Evolutionary conservation across 306 rosid genomes (phyloP), one percentile per base, ranked within the genome.

Genomic region (Cucurbita ficifolia): DNA sequence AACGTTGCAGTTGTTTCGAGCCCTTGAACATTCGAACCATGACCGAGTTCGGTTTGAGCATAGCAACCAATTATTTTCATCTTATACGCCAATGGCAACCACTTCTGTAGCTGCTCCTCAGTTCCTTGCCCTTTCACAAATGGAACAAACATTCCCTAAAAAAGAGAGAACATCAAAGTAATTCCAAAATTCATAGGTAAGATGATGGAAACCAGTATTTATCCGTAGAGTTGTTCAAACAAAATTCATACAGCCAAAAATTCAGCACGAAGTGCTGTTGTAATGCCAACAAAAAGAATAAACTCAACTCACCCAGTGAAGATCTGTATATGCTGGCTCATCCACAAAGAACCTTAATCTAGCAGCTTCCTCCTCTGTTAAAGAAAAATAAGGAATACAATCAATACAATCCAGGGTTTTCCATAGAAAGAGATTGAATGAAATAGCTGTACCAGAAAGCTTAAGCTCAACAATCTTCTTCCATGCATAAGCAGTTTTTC

Each of bases 31-130:
- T 94, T 94, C 74, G 97, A 94, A 69, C 99, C 99, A 72, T 94
- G 99, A 22, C 99, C 99, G 60, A 94, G 99, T 82, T 94, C 99
- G 48, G 99, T 94, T 84, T 94, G 99, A 38, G 99, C 97, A 86
- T 90, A 94, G 88, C 99, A 94, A 79, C 99, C 99, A 79, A 94
- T 86, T 73, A 94, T 90, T 86, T 94, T 88, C 99, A 94, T 85
- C 83, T 80, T 90, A 74, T 91, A 81, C 18, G 99, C 97, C 76
- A 89, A 78, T 2, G 97, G 88, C 86, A 94, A 74, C 99, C 99
- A 94, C 76, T 94, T 86, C 39, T 83, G 65, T 76, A 85, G 97
- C 87, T 94, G 99, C 85, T 89, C 96, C 39, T 94, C 99, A 18
- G 96, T 85, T 69, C 92, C 96, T 83, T 87, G 91, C 75, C 95